Conservation (phyloP, 1,284 basidiomycete genomes). For the Athelia sp. region DNA sequence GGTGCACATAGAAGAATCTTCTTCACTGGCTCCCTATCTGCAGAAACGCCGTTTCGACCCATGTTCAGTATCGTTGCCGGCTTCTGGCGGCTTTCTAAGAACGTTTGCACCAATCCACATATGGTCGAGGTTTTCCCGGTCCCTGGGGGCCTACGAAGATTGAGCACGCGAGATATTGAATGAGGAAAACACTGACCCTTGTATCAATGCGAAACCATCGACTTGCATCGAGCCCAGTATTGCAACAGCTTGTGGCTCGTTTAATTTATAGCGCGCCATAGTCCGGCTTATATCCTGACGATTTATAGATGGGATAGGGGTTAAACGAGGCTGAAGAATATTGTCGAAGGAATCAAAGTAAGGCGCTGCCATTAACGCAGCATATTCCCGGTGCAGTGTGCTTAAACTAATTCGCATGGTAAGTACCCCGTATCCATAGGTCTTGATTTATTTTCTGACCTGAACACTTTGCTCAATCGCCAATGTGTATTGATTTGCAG, state of each 20-base stretch:
- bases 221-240: slow-evolving; percentile 74
- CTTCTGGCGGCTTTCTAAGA: slow-evolving; percentile 58
- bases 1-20: slow-evolving; percentile 96
- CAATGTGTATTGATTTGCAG: slow-evolving; percentile 65
- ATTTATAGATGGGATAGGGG: slow-evolving; percentile 43
- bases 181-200: slow-evolving; percentile 64
- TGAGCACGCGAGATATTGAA: slow-evolving; percentile 5
- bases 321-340: slow-evolving; percentile 66
- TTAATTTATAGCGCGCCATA: slow-evolving; percentile 75
- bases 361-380: slow-evolving; percentile 77
- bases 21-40: slow-evolving; percentile 46
- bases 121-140: slow-evolving; percentile 99
- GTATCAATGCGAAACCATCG: slow-evolving; percentile 88
- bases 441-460: slow-evolving; percentile 40
- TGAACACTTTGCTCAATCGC: slow-evolving; percentile 78
- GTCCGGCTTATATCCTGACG: slow-evolving; percentile 54
- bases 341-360: slow-evolving; percentile 76
- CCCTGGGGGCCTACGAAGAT: slow-evolving; percentile 76
- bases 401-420: slow-evolving; percentile 57
- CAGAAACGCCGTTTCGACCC: slow-evolving; percentile 34
- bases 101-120: slow-evolving; percentile 87
- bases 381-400: slow-evolving; percentile 91
- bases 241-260: slow-evolving; percentile 93
- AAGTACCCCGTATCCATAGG: too few relatives aligned
- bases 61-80: slow-evolving; percentile 43